These are phyloP conservation scores for Albifimbria verrucaria DNA, from an alignment of 2,329 filamentous ascomycete genomes.

Conservation along the genomic window DNA sequence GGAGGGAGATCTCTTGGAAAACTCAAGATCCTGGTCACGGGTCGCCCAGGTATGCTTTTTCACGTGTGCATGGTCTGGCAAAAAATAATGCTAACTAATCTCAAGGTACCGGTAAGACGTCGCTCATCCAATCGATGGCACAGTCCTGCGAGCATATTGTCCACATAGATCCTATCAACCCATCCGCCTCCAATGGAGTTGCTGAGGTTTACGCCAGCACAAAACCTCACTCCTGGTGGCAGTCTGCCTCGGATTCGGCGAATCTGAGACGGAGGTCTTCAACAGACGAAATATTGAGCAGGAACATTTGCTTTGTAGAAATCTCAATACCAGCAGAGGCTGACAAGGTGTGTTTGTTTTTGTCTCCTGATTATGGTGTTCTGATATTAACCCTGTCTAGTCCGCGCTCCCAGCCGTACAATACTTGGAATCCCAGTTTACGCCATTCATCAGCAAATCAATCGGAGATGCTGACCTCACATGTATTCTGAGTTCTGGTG, in stretches of 20 bases:
- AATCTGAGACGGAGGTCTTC: constrained; percentile 62
- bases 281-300: constrained; percentile 75
- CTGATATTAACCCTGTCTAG: constrained; percentile 36
- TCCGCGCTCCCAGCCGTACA: constrained; percentile 58
- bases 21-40: constrained; percentile 84
- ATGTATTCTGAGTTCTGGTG: constrained; percentile 73
- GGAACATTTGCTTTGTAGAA: constrained; percentile 93
- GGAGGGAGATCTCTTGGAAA: constrained; percentile 79
- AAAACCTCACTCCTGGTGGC: constrained; percentile 85
- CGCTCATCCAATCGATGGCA: constrained; percentile 82
- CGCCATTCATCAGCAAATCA: constrained; percentile 41
- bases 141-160: constrained; percentile 89
- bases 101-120: constrained; percentile 83
- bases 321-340: constrained; percentile 62
- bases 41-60: constrained; percentile 61
- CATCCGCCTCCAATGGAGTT: constrained; percentile 32
- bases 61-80: constrained; percentile 1
- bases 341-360: constrained; percentile 42
- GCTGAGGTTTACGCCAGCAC: constrained; percentile 76
- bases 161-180: constrained; percentile 71
- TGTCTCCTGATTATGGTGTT: too few species aligned
- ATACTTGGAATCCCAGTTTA: constrained; percentile 61
- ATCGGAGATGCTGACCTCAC: constrained; percentile 72
- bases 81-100: constrained; percentile 9
- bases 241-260: constrained; percentile 68